Evolutionary conservation across 768 basidiomycete species (phyloP).

Genomic region (Naematelia encephala): DNA sequence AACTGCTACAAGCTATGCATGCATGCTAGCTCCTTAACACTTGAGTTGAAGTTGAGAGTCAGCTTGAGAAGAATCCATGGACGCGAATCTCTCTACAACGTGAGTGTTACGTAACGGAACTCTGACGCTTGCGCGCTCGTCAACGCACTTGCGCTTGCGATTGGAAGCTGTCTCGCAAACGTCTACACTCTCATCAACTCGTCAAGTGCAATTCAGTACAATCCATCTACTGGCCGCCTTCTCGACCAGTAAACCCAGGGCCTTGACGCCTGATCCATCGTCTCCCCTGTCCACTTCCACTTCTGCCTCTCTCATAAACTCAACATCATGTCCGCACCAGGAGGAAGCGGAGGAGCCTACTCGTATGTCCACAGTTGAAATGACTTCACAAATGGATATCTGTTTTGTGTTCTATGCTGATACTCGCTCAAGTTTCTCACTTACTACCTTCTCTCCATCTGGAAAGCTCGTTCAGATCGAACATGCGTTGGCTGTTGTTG

Average conservation of each 20-base stretch:
- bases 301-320: background rate
- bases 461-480: slow-evolving; percentile 99
- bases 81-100: background rate
- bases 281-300: background rate
- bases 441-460: slow-evolving; percentile 98
- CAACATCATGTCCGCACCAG: slow-evolving; percentile 46
- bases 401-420: background rate
- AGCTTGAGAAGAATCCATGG: background rate
- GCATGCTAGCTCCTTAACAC: too few species aligned
- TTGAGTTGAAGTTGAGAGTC: too few species aligned
- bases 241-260: too few species aligned
- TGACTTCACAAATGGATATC: too few species aligned
- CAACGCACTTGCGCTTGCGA: background rate
- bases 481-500: slow-evolving; percentile 94
- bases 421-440: slow-evolving; percentile 81
- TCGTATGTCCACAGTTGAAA: slow-evolving; percentile 36
- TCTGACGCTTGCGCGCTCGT: background rate
- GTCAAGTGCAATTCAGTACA: background rate
- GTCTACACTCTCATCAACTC: too few species aligned
- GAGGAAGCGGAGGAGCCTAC: slow-evolving; percentile 49
- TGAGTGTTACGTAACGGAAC: background rate
- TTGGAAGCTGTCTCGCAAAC: too few species aligned
- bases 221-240: background rate
- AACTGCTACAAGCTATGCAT: too few species aligned
- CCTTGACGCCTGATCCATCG: too few species aligned